Base-by-base conservation (phyloP, 2,329 filamentous ascomycete species). In the Metarhizium brunneum region DNA sequence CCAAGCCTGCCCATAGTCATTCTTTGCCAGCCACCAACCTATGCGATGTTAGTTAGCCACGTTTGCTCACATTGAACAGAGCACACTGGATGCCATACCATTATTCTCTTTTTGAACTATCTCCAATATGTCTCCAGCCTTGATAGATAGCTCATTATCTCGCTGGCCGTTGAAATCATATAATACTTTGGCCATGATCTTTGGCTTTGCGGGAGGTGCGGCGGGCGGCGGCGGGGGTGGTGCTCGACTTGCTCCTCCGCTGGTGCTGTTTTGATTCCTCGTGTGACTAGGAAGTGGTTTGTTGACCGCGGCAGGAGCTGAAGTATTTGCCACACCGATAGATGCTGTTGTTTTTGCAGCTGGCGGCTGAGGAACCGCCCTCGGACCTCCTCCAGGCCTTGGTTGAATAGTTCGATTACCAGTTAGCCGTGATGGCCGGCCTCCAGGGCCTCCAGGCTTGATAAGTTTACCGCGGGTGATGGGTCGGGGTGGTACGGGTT, bases 1-100 rank as follows among this genome's bases (percentile, higher is more conserved):
- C 94, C 94, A 99, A 53, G 91, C 94, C 71, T 94, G 90, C n/a
- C 83, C 82, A 4, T 63, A 63, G 6, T 62, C 73, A 59, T 86
- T 88, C 76, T 90, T 92, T 60, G 87, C 94, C 50, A 97, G 79
- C 92, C 92, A 97, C 94, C 94, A 99, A 54, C 94, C 92, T 96
- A 14, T n/a, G 53, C 53, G 47, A 25, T 54, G 61, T 79, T 69
- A 77, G 72, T 53, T 30, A 54, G 29, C 16, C 10, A 29, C 29
- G 18, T 11, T 8, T 16, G 16, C 25, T 4, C 4, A 2, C 3
- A 49, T 1, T 11, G 3, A 56, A 51, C 29, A 20, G 8, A 14
- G n/a, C 5, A 49, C 29, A 5, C 13, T 10, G n/a, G n/a, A 30
- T 25, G 13, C 58, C 86, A 71, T 82, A 96, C 92, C 94, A 68